These are phyloP conservation scores for Phytophthora uliginosa DNA, from an alignment of 352 stramenopile genomes.

Conservation along the genomic window DNA sequence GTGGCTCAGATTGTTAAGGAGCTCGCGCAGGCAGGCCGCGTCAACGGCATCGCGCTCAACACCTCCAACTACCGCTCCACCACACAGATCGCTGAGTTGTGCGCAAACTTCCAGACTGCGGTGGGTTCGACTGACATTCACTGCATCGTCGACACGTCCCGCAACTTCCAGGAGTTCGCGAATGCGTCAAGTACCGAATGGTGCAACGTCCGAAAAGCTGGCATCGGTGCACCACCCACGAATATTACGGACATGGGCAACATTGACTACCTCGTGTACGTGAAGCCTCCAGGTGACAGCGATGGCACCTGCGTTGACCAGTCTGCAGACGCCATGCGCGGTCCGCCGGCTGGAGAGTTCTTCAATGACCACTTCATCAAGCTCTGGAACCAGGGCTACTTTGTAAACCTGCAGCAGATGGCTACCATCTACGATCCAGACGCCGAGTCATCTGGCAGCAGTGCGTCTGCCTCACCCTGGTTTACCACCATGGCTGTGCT, in stretches of 20 bases:
- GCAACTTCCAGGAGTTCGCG: constrained; percentile 65
- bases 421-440: constrained; percentile 42
- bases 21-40: constrained; percentile 36
- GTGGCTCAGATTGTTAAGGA: constrained; percentile 60
- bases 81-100: constrained; percentile 52
- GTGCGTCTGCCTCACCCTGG: neutral
- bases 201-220: constrained; percentile 73
- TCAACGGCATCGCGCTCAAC: constrained; percentile 84
- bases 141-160: constrained; percentile 76
- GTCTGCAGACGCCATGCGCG: constrained; percentile 57
- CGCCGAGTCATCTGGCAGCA: constrained; percentile 18
- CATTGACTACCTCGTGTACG: constrained; percentile 78
- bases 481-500: constrained; percentile 1
- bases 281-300: constrained; percentile 75
- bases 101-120: constrained; percentile 63
- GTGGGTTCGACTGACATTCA: constrained; percentile 45
- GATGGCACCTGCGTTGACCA: constrained; percentile 64
- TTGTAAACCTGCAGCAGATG: constrained; percentile 37
- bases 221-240: constrained; percentile 66
- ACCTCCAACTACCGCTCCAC: constrained; percentile 83
- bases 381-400: constrained; percentile 78
- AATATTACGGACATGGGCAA: constrained; percentile 53
- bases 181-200: constrained; percentile 54
- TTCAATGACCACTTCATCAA: constrained; percentile 72
- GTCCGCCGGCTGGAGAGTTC: constrained; percentile 61